A percentile compares a stretch with the other conserved stretches of the same genome.
These are phyloP conservation scores for Corylus heterophylla DNA, from an alignment of 306 rosid species.

Conservation along the genomic window DNA sequence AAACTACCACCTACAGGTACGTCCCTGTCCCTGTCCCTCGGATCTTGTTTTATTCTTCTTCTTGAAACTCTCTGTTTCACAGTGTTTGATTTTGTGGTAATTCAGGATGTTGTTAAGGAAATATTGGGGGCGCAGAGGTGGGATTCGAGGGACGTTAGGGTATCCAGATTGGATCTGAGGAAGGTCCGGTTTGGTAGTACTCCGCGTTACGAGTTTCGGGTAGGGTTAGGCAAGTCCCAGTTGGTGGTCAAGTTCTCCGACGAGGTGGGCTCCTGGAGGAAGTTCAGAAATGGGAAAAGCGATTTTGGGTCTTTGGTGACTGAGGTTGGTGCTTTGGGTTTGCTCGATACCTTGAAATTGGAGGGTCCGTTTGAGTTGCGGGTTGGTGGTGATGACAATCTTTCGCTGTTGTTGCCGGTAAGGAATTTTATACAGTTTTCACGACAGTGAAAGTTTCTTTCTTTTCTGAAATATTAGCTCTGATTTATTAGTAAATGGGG, in stretches of 20 bases:
- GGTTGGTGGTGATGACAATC: slow-evolving; percentile 38
- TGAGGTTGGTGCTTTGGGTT: slow-evolving; percentile 45
- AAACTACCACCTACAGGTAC: slow-evolving; percentile 59
- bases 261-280: slow-evolving; percentile 60
- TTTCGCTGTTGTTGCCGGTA: slow-evolving; percentile 71
- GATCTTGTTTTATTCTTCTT: background rate
- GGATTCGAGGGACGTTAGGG: slow-evolving; percentile 48
- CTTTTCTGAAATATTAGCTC: background rate
- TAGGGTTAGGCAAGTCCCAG: slow-evolving; percentile 53
- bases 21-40: background rate
- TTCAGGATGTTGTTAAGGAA: slow-evolving; percentile 70
- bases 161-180: slow-evolving; percentile 52
- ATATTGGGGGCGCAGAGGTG: slow-evolving; percentile 61
- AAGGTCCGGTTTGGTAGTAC: slow-evolving; percentile 58
- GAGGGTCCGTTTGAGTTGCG: slow-evolving; percentile 75
- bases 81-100: slow-evolving; percentile 3
- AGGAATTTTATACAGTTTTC: slow-evolving; percentile 2
- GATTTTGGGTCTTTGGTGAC: slow-evolving; percentile 56
- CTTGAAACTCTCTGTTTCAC: background rate
- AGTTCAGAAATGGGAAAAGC: slow-evolving; percentile 37
- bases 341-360: slow-evolving; percentile 56
- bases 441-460: background rate
- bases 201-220: slow-evolving; percentile 48
- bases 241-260: slow-evolving; percentile 55
- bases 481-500: background rate